Conservation (phyloP, 2,329 filamentous ascomycete species). For the Aureobasidium lini region DNA sequence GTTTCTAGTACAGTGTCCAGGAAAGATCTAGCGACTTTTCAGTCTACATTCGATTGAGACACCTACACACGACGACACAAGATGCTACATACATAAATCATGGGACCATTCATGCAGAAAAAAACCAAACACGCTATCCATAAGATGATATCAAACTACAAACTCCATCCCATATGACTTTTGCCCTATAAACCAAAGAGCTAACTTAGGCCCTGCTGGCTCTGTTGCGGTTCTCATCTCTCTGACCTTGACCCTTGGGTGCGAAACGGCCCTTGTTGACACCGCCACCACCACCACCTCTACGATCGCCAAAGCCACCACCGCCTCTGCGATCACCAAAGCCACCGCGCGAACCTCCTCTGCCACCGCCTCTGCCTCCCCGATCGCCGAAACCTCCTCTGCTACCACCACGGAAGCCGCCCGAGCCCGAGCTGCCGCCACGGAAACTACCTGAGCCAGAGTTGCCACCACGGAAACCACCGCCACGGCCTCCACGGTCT, state of each 20-base stretch:
- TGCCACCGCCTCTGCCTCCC: background rate
- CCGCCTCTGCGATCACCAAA: background rate
- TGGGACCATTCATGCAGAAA: too few relatives aligned
- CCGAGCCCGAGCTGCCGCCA: background rate
- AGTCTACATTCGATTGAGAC: too few relatives aligned
- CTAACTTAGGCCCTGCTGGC: background rate
- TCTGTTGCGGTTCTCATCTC: slow-evolving; percentile 1
- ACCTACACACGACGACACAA: too few relatives aligned
- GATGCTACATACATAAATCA: too few relatives aligned
- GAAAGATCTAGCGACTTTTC: too few relatives aligned
- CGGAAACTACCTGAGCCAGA: background rate
- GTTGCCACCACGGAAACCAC: slow-evolving; percentile 8
- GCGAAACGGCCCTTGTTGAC: background rate
- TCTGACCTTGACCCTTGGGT: background rate
- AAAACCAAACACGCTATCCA: too few relatives aligned
- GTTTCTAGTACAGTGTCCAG: too few relatives aligned
- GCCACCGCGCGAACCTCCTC: background rate
- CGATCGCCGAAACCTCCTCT: background rate
- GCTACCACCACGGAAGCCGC: background rate
- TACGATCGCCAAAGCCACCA: background rate
- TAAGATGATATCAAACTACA: too few relatives aligned
- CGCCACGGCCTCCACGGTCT: background rate
- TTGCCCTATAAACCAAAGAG: too few relatives aligned
- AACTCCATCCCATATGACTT: too few relatives aligned
- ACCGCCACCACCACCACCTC: slow-evolving; percentile 6